These are phyloP conservation scores for Mortierella sp. DNA, from an alignment of 371 early-diverging fungal species.

Conservation along the genomic window DNA sequence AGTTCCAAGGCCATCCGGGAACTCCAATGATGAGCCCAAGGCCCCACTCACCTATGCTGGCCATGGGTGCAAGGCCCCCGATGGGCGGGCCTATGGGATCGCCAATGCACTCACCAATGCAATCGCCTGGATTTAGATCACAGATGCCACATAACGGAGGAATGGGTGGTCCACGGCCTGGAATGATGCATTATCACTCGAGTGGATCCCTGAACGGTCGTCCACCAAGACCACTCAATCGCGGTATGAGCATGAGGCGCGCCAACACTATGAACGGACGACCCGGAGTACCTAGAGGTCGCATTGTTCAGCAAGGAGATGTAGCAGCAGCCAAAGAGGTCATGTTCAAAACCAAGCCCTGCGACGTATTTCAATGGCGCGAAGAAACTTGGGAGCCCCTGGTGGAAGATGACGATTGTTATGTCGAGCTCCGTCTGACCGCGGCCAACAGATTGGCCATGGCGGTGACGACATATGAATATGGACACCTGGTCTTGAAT, in stretches of 20 bases:
- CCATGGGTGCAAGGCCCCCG: conserved; percentile 39
- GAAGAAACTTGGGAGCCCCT: conserved; percentile 54
- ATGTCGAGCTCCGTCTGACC: conserved; percentile 47
- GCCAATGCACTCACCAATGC: conserved; percentile 14
- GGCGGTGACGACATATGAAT: conserved; percentile 42
- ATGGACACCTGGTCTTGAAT: conserved; percentile 48
- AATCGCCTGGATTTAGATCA: conserved; percentile 26
- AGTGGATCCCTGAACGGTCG: conserved; percentile 9
- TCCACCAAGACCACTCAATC: conserved; percentile 24
- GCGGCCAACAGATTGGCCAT: conserved; percentile 48
- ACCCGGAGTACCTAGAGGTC: conserved; percentile 14
- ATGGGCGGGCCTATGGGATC: conserved; percentile 29
- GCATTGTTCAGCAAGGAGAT: conserved; percentile 17
- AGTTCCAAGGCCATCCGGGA: conserved; percentile 37
- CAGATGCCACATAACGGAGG: conserved; percentile 37
- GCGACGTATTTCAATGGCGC: conserved; percentile 54
- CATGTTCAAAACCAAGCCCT: conserved; percentile 43
- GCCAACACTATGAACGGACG: conserved; percentile 33
- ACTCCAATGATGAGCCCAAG: conserved; percentile 26
- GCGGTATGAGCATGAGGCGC: conserved; percentile 51
- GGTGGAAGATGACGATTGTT: conserved; percentile 48
- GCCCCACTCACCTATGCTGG: conserved; percentile 34
- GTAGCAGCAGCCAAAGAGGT: conserved; percentile 39
- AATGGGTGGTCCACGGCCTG: conserved; percentile 9
- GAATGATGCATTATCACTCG: conserved; percentile 9